Evolutionary conservation across 129 eudicot genomes (phyloP), one percentile per base, ranked within the genome.

Genomic region (Arctium minus): DNA sequence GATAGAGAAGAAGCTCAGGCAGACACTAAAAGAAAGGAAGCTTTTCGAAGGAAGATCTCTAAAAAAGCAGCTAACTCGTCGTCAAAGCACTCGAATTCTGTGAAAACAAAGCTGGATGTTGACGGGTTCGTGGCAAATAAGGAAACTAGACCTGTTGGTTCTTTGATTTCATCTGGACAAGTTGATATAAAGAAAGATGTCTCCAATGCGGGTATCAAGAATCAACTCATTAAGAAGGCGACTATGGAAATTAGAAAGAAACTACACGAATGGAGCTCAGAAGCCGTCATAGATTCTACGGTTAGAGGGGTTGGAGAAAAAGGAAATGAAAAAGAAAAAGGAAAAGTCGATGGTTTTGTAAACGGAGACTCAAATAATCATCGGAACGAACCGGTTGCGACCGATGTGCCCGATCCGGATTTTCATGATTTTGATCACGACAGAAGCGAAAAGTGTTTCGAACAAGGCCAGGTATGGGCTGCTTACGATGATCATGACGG

Each of bases 401-500:
- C 80, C 22, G 84, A 88, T 44, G 96, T 91, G 62, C 91, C 87
- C n/a, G 94, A 90, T 78, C 73, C 94, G 4, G 94, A 92, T 77
- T 92, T 90, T 84, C 81, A 89, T 84, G 88, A 92, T 89, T 94
- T 94, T 76, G 91, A 90, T 81, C 67, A 17, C 76, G 86, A 88
- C 38, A 75, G 97, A 81, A 87, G 79, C 36, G 92, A 85, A 81
- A 79, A 9, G 29, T 89, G 87, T 84, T 94, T 92, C 71, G 77
- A 83, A 42, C 88, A 90, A 70, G 88, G 88, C 44, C 89, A 94
- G 74, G 92, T 92, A 2, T 92, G 98, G 97, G 97, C 94, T 36
- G 91, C 85, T 37, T 94, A 92, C 79, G 93, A 88, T 79, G 88
- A 89, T 72, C 87, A 74, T 78, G 97, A 94, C 80, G 98, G 94